Percentiles rank a stretch among this genome's conserved stretches.
Evolutionary conservation across 192 early-diverging fungal genomes (phyloP).

Genomic region (Spinellus fusiger): DNA sequence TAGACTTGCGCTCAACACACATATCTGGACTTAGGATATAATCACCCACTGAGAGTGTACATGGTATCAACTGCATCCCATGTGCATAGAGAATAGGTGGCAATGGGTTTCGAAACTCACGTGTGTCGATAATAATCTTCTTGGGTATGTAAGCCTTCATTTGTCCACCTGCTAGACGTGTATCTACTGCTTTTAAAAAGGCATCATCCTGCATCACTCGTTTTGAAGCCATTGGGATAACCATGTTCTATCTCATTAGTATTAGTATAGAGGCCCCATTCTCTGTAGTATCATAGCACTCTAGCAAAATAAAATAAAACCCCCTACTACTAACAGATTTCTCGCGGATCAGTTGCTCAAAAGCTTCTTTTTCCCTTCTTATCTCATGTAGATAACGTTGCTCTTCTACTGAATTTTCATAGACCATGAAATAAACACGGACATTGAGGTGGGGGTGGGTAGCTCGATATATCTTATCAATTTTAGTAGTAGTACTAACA

Average conservation of each 20-base stretch:
- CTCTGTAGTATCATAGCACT: too few species aligned
- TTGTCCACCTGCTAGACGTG: constrained; percentile 61
- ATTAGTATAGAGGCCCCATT: not conserved
- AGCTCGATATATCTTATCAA: constrained; percentile 47
- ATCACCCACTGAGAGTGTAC: constrained; percentile 89
- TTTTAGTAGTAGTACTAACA: not conserved
- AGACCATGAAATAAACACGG: constrained; percentile 89
- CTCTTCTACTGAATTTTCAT: constrained; percentile 93
- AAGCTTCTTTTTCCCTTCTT: constrained; percentile 86
- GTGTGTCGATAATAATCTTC: constrained; percentile 78
- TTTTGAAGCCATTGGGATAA: constrained; percentile 58
- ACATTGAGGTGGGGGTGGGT: constrained; percentile 44
- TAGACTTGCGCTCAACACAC: constrained; percentile 89
- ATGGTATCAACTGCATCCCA: constrained; percentile 68
- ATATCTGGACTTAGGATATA: constrained; percentile 83
- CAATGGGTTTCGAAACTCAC: constrained; percentile 90
- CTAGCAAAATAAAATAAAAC: too few species aligned
- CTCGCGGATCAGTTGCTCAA: constrained; percentile 85
- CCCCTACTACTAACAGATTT: constrained; percentile 65
- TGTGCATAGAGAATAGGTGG: constrained; percentile 78
- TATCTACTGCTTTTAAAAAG: constrained; percentile 40
- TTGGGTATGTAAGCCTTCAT: constrained; percentile 2
- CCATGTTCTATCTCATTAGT: constrained; percentile 55
- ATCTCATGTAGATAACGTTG: constrained; percentile 82
- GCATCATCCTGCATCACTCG: constrained; percentile 1